Evolutionary conservation across 2,329 filamentous ascomycete genomes (phyloP).

Genomic region (Zelopaecilomyces penicillatus): DNA sequence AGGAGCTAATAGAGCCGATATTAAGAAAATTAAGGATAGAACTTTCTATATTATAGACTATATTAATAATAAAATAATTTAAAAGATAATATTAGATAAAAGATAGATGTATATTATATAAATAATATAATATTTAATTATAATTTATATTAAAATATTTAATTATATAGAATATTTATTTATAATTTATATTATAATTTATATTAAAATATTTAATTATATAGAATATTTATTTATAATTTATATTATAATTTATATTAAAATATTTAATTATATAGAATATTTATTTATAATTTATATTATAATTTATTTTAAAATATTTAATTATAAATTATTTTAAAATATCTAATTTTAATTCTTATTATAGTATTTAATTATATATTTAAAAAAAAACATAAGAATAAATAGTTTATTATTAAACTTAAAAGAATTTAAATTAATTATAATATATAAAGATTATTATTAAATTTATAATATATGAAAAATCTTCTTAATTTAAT

Average conservation of each 20-base stretch:
- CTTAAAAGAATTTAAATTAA: not conserved
- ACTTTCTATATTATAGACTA: too few relatives aligned
- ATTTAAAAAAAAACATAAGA: not conserved
- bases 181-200: too few relatives aligned
- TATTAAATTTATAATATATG: not conserved
- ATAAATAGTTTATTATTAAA: not conserved
- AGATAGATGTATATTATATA: not conserved
- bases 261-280: not conserved
- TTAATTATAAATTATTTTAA: not conserved
- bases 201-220: too few relatives aligned
- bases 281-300: too few relatives aligned
- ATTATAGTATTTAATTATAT: not conserved
- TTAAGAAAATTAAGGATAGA: too few relatives aligned
- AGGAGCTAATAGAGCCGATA: too few relatives aligned
- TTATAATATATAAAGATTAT: not conserved
- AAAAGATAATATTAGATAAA: not conserved
- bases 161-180: not conserved
- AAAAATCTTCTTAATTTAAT: not conserved
- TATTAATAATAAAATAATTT: not conserved
- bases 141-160: too few relatives aligned
- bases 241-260: not conserved
- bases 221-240: too few relatives aligned
- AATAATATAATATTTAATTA: too few relatives aligned
- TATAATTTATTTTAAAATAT: not conserved
- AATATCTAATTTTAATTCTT: not conserved